Percentiles rank a stretch among this genome's conserved stretches.
These are phyloP conservation scores for Amanita phalloides DNA, from an alignment of 768 basidiomycete species.

Conservation along the genomic window DNA sequence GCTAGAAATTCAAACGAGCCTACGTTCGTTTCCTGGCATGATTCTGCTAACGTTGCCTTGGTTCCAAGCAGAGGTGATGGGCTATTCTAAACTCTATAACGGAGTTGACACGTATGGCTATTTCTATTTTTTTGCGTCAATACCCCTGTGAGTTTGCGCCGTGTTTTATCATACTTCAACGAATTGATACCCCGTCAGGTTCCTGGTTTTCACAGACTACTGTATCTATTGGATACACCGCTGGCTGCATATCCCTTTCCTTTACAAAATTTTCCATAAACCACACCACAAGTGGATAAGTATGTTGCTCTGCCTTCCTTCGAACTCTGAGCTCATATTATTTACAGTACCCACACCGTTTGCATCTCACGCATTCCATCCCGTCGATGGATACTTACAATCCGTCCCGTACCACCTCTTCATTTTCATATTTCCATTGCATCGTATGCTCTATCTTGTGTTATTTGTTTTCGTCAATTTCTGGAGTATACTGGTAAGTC, in stretches of 20 bases:
- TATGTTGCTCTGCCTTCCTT: conserved; percentile 18
- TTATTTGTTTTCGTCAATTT: conserved; percentile 90
- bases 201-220: conserved; percentile 61
- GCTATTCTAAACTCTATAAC: conserved; percentile 72
- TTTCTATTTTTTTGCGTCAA: conserved; percentile 55
- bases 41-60: conserved; percentile 81
- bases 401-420: conserved; percentile 94
- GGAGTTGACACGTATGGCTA: conserved; percentile 73
- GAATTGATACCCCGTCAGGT: conserved; percentile 11
- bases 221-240: conserved; percentile 97
- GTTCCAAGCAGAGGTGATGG: conserved; percentile 89
- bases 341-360: conserved; percentile 87
- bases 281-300: conserved; percentile 99
- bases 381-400: conserved; percentile 88
- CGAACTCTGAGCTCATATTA: neutral
- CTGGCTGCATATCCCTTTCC: conserved; percentile 66
- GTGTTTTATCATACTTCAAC: neutral
- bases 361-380: conserved; percentile 97
- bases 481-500: conserved; percentile 85
- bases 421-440: conserved; percentile 82
- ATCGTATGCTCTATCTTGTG: conserved; percentile 72
- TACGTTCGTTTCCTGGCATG: conserved; percentile 78
- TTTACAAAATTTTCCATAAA: conserved; percentile 93
- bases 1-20: conserved; percentile 64
- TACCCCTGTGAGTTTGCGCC: conserved; percentile 45